phyloP scores from a whole-genome alignment of 169 alveolate species.

The Plasmodium gallinaceum region DNA sequence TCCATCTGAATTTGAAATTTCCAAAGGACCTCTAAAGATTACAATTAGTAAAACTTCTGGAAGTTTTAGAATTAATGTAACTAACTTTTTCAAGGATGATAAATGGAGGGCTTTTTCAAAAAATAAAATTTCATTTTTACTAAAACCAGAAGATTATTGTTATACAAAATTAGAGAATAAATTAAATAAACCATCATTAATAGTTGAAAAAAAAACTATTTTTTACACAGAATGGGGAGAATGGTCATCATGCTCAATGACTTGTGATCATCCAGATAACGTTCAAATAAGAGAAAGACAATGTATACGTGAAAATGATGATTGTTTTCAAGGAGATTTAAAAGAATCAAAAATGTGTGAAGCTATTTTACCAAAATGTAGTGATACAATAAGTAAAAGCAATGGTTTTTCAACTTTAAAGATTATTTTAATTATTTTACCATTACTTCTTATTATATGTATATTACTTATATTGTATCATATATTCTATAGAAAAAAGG shows the following conservation, averaged over 20 bases:
- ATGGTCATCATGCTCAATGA: slow-evolving; percentile 73
- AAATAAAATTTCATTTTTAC: slow-evolving; percentile 49
- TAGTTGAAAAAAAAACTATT: slow-evolving; percentile 39
- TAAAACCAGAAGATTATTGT: slow-evolving; percentile 61
- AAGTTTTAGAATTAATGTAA: slow-evolving; percentile 40
- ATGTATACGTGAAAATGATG: slow-evolving; percentile 26
- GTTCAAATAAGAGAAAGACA: slow-evolving; percentile 72
- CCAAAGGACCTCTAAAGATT: slow-evolving; percentile 39
- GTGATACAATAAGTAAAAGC: slow-evolving; percentile 9
- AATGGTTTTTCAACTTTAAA: slow-evolving; percentile 40
- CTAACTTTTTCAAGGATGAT: slow-evolving; percentile 35
- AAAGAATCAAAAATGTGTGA: slow-evolving; percentile 57
- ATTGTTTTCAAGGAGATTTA: slow-evolving; percentile 70
- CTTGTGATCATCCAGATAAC: slow-evolving; percentile 54
- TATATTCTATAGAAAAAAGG: slow-evolving; percentile 46
- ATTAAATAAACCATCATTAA: slow-evolving; percentile 50
- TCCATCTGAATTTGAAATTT: slow-evolving; percentile 65
- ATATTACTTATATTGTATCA: slow-evolving; percentile 40
- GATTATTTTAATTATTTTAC: slow-evolving; percentile 29
- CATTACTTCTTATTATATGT: slow-evolving; percentile 31
- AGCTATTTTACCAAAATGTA: slow-evolving; percentile 52
- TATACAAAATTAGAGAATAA: slow-evolving; percentile 49
- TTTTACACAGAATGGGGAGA: slow-evolving; percentile 74
- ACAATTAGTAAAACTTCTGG: slow-evolving; percentile 41
- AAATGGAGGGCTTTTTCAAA: slow-evolving; percentile 66